Evolutionary conservation across 495 filamentous ascomycete genomes (phyloP).

Genomic region (Aspergillus homomorphus): DNA sequence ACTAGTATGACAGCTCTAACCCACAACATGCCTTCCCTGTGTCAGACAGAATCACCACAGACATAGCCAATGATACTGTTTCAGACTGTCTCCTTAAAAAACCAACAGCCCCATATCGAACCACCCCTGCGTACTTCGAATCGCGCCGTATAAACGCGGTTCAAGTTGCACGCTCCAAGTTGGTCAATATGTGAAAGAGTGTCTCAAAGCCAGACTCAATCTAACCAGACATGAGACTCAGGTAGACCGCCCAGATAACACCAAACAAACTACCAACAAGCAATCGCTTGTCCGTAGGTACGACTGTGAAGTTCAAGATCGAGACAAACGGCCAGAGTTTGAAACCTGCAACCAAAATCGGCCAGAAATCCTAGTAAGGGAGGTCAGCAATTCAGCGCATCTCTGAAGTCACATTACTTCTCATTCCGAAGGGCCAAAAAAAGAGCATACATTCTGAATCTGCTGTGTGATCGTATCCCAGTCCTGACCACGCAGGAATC

Average conservation of each 20-base stretch:
- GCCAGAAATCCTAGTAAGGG: constrained; percentile 55
- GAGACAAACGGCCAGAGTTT: constrained; percentile 81
- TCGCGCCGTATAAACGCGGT: no score
- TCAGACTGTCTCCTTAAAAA: no score
- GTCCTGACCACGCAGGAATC: constrained; percentile 39
- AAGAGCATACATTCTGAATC: constrained; percentile 31
- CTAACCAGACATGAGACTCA: constrained; percentile 58
- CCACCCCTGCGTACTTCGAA: no score
- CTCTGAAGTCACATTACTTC: neutral
- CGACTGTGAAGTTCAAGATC: constrained; percentile 67
- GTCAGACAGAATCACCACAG: no score
- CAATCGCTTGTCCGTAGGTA: constrained; percentile 67
- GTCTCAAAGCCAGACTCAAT: neutral
- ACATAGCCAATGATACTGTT: no score
- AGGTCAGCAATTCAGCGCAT: neutral
- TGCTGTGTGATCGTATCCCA: constrained; percentile 25
- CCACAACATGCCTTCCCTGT: no score
- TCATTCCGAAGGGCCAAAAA: constrained; percentile 1
- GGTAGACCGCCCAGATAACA: constrained; percentile 75
- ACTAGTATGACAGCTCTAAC: no score
- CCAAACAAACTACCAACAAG: constrained; percentile 71
- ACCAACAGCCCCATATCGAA: no score
- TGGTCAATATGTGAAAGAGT: neutral
- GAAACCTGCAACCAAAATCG: constrained; percentile 65
- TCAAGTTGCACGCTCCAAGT: neutral